Base-by-base conservation (phyloP, 768 basidiomycete species). In the Stropharia rugosoannulata region DNA sequence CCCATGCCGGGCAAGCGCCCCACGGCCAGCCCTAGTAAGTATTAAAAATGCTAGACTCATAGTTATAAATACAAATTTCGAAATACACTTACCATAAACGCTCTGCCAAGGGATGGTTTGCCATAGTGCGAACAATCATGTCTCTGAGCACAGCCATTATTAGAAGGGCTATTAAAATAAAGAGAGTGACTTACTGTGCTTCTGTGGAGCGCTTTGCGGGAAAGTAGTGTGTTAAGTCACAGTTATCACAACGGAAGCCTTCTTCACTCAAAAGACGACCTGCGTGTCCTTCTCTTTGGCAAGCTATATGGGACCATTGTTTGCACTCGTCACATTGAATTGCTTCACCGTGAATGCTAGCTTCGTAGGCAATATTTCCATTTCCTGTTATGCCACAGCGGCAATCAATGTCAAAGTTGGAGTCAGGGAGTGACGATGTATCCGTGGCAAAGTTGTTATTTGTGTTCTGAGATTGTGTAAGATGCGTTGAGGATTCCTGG, bases 291-390 rank as follows among this genome's bases (percentile, higher is more conserved):
- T 62, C 46, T 18, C 38, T 15, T 49, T 66, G 63, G 44, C 62
- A 66, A 9, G 64, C 62, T 41, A 64, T 51, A 27, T 66, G 65
- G 9, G 61, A 63, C 64, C 64, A 64, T 15, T 60, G 46, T 1
- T 32, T 1, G 40, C 65, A 66, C 4, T 32, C 36, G 16, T 59
- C 53, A 41, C 63, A 66, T 54, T 62, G 59, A 36, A 66, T 62
- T 18, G 60, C 61, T 9, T n/a, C 4, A 1, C 62, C 64, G 22
- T 59, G 4, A 59, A n/a, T 0, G 22, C 22, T 22, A 4, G 22
- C 22, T 22, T 22, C 22, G 4, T 22, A 22, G 1, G 22, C 4
- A 22, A 54, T 2, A 55, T 64, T 65, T 6, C 58, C 59, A 52
- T 67, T 57, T 2, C 56, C 61, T 4, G 19, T 19, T 1, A 58